Evolutionary conservation across 306 rosid species (phyloP).

Genomic region (Fragaria nilgerrensis): DNA sequence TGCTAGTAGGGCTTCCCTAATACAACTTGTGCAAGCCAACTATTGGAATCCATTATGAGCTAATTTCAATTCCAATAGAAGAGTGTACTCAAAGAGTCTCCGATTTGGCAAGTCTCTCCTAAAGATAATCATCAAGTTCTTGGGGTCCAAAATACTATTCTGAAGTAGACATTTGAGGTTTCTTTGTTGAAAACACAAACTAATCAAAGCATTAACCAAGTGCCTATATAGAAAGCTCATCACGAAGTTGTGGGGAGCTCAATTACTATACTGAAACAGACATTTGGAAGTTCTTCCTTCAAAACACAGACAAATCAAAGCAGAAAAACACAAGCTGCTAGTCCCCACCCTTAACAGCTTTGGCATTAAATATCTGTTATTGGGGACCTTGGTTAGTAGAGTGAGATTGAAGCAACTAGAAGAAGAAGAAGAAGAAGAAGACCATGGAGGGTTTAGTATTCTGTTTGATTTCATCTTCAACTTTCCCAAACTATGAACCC

Average conservation of each 20-base stretch:
- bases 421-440: background rate
- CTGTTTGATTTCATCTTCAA: background rate
- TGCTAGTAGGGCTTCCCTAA: conserved; percentile 7
- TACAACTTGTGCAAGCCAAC: conserved; percentile 15
- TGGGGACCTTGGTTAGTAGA: background rate
- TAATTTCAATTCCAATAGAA: background rate
- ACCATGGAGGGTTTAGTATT: background rate
- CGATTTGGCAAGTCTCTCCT: background rate
- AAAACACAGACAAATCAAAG: conserved; percentile 8
- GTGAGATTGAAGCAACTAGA: conserved; percentile 4
- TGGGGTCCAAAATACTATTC: background rate
- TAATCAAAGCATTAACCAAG: background rate
- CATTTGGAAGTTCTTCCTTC: background rate
- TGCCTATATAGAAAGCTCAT: background rate
- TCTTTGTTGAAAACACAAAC: background rate
- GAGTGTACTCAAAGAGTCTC: background rate
- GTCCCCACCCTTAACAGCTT: background rate
- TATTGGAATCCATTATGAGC: background rate
- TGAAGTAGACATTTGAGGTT: background rate
- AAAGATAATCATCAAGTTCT: background rate
- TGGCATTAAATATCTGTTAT: background rate
- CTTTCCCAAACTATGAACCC: background rate
- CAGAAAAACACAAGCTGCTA: background rate
- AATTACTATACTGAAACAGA: background rate
- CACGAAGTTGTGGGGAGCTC: background rate